Percentiles rank a stretch among this genome's conserved stretches.
Conservation (phyloP, 352 stramenopile genomes). For the Pythium periplocum region DNA sequence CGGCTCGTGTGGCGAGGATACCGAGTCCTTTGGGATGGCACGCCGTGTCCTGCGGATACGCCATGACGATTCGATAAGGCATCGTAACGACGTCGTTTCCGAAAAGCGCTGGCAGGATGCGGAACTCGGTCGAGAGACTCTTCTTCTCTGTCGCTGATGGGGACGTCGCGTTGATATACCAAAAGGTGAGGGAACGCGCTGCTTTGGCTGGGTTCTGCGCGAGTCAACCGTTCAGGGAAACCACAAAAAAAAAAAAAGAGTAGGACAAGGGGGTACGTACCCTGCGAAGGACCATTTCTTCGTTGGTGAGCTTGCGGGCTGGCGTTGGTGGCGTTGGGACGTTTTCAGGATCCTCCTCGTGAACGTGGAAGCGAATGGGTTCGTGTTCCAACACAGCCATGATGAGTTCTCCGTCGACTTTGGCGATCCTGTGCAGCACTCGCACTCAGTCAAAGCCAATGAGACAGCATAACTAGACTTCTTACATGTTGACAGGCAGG, state of each 20-base stretch:
- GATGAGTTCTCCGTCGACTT: conserved; percentile 57
- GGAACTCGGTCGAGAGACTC: conserved; percentile 21
- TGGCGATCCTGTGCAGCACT: conserved; percentile 34
- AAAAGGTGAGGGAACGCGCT: conserved; percentile 37
- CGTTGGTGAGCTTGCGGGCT: conserved; percentile 35
- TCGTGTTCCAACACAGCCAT: conserved; percentile 59
- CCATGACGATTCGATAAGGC: conserved; percentile 50
- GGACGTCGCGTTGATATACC: conserved; percentile 35
- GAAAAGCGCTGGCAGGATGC: conserved; percentile 51
- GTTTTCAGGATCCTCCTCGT: conserved; percentile 26
- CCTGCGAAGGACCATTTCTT: conserved; percentile 29
- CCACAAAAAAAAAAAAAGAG: conserved; percentile 1
- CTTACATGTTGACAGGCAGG: conserved; percentile 56
- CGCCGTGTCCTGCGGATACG: conserved; percentile 65
- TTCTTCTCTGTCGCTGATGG: conserved; percentile 2
- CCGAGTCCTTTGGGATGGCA: conserved; percentile 58
- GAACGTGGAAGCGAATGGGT: conserved; percentile 16
- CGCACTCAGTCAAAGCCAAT: too few species aligned
- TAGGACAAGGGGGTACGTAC: conserved; percentile 10
- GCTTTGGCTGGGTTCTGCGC: conserved; percentile 41
- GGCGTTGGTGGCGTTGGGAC: conserved; percentile 18
- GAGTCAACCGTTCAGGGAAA: not conserved
- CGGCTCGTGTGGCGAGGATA: conserved; percentile 44
- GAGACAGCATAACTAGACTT: not conserved
- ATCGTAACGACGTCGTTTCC: conserved; percentile 37